Conservation (phyloP, 768 basidiomycete species). For the Rhizopogon vinicolor region DNA sequence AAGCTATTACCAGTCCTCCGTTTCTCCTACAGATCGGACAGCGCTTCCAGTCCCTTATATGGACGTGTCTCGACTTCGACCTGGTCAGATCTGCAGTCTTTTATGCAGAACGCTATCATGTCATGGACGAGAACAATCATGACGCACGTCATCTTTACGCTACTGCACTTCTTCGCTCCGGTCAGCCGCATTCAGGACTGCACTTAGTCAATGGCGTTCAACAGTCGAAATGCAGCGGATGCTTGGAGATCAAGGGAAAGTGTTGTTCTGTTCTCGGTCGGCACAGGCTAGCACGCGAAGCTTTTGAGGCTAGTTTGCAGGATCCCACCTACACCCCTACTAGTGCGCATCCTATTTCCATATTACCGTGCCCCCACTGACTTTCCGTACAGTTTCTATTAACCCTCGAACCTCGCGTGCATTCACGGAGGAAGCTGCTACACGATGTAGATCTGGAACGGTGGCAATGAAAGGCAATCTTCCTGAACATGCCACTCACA, state of each 20-base stretch:
- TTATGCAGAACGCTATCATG: slow-evolving; percentile 82
- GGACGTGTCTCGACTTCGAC: slow-evolving; percentile 81
- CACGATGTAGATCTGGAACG: slow-evolving; percentile 73
- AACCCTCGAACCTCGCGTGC: slow-evolving; percentile 47
- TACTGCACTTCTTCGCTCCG: slow-evolving; percentile 62
- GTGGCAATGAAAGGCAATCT: slow-evolving; percentile 79
- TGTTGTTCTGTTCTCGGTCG: slow-evolving; percentile 71
- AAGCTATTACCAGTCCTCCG: slow-evolving; percentile 28
- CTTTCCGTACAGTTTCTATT: slow-evolving; percentile 44
- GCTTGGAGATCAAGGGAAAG: slow-evolving; percentile 73
- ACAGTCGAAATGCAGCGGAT: slow-evolving; percentile 64
- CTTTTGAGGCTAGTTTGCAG: slow-evolving; percentile 57
- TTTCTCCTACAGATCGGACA: slow-evolving; percentile 56
- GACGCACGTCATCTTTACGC: slow-evolving; percentile 85
- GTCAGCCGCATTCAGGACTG: slow-evolving; percentile 72
- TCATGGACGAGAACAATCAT: slow-evolving; percentile 66
- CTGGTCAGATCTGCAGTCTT: slow-evolving; percentile 79
- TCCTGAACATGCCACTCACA: slow-evolving; percentile 62
- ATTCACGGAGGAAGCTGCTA: slow-evolving; percentile 68
- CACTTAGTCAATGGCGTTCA: slow-evolving; percentile 60
- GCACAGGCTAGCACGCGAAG: slow-evolving; percentile 72
- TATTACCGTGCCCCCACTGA: slow-evolving; percentile 9
- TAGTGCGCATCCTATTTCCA: slow-evolving; percentile 38
- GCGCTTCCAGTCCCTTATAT: slow-evolving; percentile 70
- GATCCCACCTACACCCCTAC: slow-evolving; percentile 49